Base-by-base conservation (phyloP, 169 alveolate genomes). In the Eimeria praecox region DNA sequence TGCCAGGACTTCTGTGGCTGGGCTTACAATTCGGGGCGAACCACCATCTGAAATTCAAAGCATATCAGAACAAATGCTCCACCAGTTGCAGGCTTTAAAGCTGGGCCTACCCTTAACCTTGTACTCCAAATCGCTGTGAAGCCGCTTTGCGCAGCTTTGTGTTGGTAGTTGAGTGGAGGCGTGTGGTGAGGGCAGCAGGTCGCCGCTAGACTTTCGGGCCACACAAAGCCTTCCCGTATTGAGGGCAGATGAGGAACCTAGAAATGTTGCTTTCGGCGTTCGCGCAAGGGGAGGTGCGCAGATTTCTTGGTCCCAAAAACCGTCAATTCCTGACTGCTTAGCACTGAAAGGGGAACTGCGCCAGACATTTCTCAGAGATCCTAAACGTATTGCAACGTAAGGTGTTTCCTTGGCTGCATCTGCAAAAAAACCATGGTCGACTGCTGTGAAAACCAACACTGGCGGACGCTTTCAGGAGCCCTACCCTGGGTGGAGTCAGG, bases 281-380 rank as follows among this genome's bases (percentile, higher is more conserved):
- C 64, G 64, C 33, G 91, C 80, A n/a, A 86, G 62, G 44, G 93
- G 93, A 12, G 93, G 93, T n/a, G 80, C 93, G 40, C 93, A 40
- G 80, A 86, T 35, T 38, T 86, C 93, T 38, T 33, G 82, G 3
- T 46, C 93, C 93, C 93, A 86, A 40, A 86, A 62, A 52, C 46
- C 62, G 71, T 86, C 82, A 62, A n/a, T 38, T 24, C 33, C 62
- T 40, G 80, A 40, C 18, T 22, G 93, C 80, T 86, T 86, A 86
- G 93, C 49, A 86, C 44, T 59, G 64, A 86, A 86, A n/a, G 93
- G 93, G 62, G 93, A 86, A 42, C 82, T 46, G 93, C 93, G 93
- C 93, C 93, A 86, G 14, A 86, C 93, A 86, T 86, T 86, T 42
- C 93, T 86, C 38, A 86, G 62, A 62, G 66, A n/a, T 86, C 93